phyloP scores from a whole-genome alignment of 768 basidiomycete species.

The Mycena galericulata region DNA sequence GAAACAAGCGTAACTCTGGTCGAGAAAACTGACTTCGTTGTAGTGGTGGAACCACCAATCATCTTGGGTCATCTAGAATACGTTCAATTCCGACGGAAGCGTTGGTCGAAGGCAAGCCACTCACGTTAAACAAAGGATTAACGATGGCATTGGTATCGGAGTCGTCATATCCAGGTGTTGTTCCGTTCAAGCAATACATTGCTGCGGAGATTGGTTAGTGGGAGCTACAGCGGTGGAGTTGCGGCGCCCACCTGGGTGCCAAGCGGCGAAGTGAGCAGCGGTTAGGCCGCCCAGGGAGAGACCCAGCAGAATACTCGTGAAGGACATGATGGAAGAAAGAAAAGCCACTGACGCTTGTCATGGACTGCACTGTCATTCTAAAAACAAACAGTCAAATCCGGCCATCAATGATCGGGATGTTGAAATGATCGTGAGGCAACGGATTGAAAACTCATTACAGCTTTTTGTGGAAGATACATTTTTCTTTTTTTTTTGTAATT shows the following conservation, averaged over 20 bases:
- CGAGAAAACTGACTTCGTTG: constrained; percentile 43
- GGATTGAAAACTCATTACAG: too few species aligned
- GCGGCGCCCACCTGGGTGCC: constrained; percentile 43
- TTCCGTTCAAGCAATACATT: constrained; percentile 54
- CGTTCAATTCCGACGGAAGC: background rate
- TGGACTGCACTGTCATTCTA: too few species aligned
- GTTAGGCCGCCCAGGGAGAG: constrained; percentile 4
- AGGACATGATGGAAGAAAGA: constrained; percentile 2
- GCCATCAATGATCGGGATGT: too few species aligned
- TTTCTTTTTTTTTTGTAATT: too few species aligned
- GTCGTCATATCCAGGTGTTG: constrained; percentile 44
- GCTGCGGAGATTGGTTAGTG: constrained; percentile 27
- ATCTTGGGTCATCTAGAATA: constrained; percentile 43
- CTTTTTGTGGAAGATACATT: too few species aligned
- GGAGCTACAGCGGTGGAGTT: background rate
- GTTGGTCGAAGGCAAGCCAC: constrained; percentile 6
- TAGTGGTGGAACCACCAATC: constrained; percentile 60
- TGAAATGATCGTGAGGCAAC: too few species aligned
- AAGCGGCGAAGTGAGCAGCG: constrained; percentile 44
- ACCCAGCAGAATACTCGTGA: background rate
- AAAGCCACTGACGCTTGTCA: constrained; percentile 11
- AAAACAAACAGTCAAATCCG: too few species aligned
- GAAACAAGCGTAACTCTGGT: background rate
- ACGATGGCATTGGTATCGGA: constrained; percentile 46
- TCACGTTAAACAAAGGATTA: constrained; percentile 50